Base-by-base conservation (phyloP, 2,329 filamentous ascomycete genomes). In the Orbilia brochopaga region DNA sequence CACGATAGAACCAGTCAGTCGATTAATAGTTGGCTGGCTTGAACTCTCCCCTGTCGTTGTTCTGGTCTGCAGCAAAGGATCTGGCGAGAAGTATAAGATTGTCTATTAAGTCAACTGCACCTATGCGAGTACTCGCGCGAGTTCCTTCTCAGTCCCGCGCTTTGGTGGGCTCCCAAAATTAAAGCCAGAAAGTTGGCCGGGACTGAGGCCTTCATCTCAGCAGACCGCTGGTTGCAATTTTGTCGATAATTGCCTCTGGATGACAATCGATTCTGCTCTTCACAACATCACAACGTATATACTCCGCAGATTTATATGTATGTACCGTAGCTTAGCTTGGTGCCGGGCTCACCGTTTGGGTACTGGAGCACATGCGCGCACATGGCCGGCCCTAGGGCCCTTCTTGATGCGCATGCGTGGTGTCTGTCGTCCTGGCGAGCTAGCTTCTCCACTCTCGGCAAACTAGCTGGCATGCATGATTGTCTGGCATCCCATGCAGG, bases 71-170 rank as follows among this genome's bases (percentile, higher is more conserved):
- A 42, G 37, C 37, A 15, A 5, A 42, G 37, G 37, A 42, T 42
- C 37, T 42, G 37, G 37, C 37, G 37, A 42, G 37, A 42, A 42
- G 37, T 42, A 42, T 42, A 42, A 42, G 37, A 42, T 42, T 42
- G 37, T 42, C 37, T 42, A 15, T 42, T 42, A 42, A 42, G 37
- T 42, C 13, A 15, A 5, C 2, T 42, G 37, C 37, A 42, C 37
- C 37, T 42, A 42, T 42, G 37, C 37, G 37, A 42, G 37, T 42
- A 15, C 37, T 42, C n/a, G 37, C n/a, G 37, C 37, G 37, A 42
- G n/a, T 42, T 17, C 37, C 37, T 15, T 42, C 37, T 42, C 37
- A 15, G 37, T 17, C 37, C 37, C 37, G 37, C 37, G 37, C 37
- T 42, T 42, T 42, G 5, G 37, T 5, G 4, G 37, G 37, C 3